Evolutionary conservation across 148 eudicot species (phyloP), one percentile per base, ranked within the genome.

Genomic region (Rheum nobile): DNA sequence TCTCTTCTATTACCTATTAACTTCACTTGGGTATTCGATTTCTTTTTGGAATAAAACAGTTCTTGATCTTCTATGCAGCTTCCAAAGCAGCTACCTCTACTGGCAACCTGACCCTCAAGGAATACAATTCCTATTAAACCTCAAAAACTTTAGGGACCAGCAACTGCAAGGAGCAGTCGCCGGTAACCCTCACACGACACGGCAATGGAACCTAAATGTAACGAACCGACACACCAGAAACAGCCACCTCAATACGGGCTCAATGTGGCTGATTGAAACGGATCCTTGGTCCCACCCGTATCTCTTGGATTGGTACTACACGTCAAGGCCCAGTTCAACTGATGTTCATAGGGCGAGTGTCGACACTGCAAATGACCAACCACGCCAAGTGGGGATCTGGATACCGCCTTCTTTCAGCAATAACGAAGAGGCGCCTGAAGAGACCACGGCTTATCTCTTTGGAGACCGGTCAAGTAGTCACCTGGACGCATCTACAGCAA

Each of bases 281-380:
- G 90, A 83, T 41, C 88, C 76, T 2, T 82, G 78, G 74, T 78
- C 87, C 48, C 88, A 84, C 69, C 93, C 92, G 2, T 91, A 89
- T 65, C 88, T 93, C 52, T 89, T 93, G 2, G 96, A 93, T 57
- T 91, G 92, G 87, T 93, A 85, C 80, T 93, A 91, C 71, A 76
- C 81, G 24, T 84, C 91, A 8, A 86, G 78, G 11, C 80, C 86
- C 70, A 22, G 1, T 10, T 29, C 34, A 31, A 32, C 71, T 21
- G 78, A 85, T 12, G 54, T 71, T 41, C 81, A 84, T 26, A 17
- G 80, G 47, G 79, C 80, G 41, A 47, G 85, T 46, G 26, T 71
- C 22, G 80, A 81, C 28, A 44, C 75, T 42, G 82, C 77, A 8
- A 78, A 81, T 37, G 86, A 85, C 38, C 76, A 55, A 28, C 59